Evolutionary conservation across 1,139 yeast genomes (phyloP).

Genomic region (Arxiozyma heterogenica): DNA sequence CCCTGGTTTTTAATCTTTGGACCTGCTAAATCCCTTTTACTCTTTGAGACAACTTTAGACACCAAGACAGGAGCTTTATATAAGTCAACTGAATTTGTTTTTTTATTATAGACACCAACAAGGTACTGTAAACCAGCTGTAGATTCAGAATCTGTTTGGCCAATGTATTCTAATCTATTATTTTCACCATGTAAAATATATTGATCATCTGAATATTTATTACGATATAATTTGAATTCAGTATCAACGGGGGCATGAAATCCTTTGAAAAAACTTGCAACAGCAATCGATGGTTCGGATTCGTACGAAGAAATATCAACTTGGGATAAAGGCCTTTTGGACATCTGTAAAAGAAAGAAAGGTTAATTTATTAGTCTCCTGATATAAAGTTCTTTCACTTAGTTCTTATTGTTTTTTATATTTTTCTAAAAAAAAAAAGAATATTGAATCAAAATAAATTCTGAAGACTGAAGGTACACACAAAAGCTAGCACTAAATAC

Average conservation of each 20-base stretch:
- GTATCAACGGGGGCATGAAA: slow-evolving; percentile 51
- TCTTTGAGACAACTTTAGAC: slow-evolving; percentile 45
- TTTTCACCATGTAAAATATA: slow-evolving; percentile 70
- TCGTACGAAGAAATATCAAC: slow-evolving; percentile 19
- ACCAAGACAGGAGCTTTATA: slow-evolving; percentile 52
- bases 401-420: not conserved
- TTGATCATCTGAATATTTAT: slow-evolving; percentile 36
- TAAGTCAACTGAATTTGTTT: slow-evolving; percentile 49
- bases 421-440: not conserved
- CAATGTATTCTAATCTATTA: slow-evolving; percentile 63
- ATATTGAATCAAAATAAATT: not conserved
- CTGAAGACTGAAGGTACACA: no score
- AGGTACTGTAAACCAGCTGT: slow-evolving; percentile 42
- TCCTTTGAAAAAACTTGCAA: slow-evolving; percentile 63
- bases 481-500: not conserved
- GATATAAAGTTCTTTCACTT: not conserved
- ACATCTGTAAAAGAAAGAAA: slow-evolving; percentile 1
- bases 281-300: slow-evolving; percentile 31
- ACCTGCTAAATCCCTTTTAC: slow-evolving; percentile 44
- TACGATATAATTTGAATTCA: slow-evolving; percentile 53
- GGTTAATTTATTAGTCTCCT: not conserved
- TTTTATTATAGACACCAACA: slow-evolving; percentile 64
- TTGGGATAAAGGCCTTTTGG: slow-evolving; percentile 17
- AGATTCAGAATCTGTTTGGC: slow-evolving; percentile 34
- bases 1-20: slow-evolving; percentile 49